phyloP scores from a whole-genome alignment of 2,329 filamentous ascomycete species.

The Cytospora piceicola region DNA sequence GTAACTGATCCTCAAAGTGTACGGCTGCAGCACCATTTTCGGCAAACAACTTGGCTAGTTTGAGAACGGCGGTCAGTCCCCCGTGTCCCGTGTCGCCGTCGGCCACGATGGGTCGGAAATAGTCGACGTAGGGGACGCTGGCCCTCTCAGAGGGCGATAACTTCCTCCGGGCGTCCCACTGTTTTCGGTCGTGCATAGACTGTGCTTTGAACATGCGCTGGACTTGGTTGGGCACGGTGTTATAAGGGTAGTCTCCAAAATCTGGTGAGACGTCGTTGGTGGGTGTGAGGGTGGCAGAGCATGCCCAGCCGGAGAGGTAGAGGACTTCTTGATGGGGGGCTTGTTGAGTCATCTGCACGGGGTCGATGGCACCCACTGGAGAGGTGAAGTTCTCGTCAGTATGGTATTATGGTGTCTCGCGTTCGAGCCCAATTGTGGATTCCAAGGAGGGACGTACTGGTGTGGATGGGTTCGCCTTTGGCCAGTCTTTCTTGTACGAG shows the following conservation, averaged over 20 bases:
- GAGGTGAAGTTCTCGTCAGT: background rate
- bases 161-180: constrained; percentile 84
- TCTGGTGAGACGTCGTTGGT: constrained; percentile 98
- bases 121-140: constrained; percentile 83
- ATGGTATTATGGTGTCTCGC: background rate
- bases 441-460: constrained; percentile 61
- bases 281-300: constrained; percentile 86
- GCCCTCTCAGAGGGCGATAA: constrained; percentile 74
- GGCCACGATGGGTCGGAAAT: constrained; percentile 90
- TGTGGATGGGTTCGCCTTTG: constrained; percentile 87
- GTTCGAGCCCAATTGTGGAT: background rate
- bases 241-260: constrained; percentile 98
- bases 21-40: constrained; percentile 96
- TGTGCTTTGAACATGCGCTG: constrained; percentile 96
- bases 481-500: constrained; percentile 77
- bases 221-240: constrained; percentile 97
- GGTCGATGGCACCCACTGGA: constrained; percentile 93
- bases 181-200: constrained; percentile 93
- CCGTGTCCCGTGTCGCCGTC: constrained; percentile 97
- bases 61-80: constrained; percentile 88
- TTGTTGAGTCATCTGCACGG: constrained; percentile 99
- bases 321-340: constrained; percentile 93
- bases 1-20: constrained; percentile 96
- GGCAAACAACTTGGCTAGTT: constrained; percentile 95
- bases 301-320: constrained; percentile 97